Evolutionary conservation across 768 basidiomycete genomes (phyloP).

Genomic region (Kwoniella dendrophila): DNA sequence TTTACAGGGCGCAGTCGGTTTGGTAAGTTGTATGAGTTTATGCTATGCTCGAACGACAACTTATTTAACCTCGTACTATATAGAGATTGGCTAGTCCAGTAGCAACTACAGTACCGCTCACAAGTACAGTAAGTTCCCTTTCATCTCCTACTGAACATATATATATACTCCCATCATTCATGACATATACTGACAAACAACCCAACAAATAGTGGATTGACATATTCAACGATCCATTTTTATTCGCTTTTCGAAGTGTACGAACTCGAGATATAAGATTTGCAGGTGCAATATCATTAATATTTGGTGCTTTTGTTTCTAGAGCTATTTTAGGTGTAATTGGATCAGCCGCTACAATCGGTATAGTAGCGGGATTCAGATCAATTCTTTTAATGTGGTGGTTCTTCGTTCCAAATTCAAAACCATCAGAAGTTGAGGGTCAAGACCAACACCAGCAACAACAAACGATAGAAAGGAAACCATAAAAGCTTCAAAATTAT

Average conservation of each 20-base stretch:
- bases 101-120: conserved; percentile 62
- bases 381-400: conserved; percentile 38
- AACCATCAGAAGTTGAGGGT: neutral
- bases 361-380: conserved; percentile 45
- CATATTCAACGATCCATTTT: conserved; percentile 75
- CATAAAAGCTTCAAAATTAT: neutral
- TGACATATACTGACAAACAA: no score
- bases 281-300: conserved; percentile 65
- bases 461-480: neutral
- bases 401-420: conserved; percentile 15
- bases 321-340: conserved; percentile 39
- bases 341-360: conserved; percentile 45
- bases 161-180: no score
- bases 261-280: conserved; percentile 70
- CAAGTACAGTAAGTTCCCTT: conserved; percentile 48
- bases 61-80: neutral
- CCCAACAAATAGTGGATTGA: conserved; percentile 81
- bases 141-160: neutral
- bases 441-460: no score
- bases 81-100: conserved; percentile 43
- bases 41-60: neutral
- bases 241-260: conserved; percentile 63
- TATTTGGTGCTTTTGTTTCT: conserved; percentile 69
- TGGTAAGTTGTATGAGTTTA: neutral
- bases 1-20: conserved; percentile 60